phyloP scores from a whole-genome alignment of 257 asterid species.

The Gardenia jasminoides region DNA sequence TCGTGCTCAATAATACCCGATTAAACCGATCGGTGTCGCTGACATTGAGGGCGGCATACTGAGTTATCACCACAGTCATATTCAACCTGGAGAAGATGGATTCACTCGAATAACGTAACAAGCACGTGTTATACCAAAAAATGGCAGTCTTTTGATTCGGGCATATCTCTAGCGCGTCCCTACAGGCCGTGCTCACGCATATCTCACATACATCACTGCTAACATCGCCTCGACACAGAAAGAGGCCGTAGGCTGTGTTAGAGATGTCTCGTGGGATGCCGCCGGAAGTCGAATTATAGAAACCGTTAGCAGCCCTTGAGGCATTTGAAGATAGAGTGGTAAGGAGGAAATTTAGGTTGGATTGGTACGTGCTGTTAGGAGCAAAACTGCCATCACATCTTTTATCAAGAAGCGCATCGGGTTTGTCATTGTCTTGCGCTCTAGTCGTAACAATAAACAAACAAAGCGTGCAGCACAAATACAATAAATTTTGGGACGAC shows the following conservation, averaged over 20 bases:
- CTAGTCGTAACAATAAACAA: no score
- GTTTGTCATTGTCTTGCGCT: no score
- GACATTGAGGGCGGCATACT: not conserved
- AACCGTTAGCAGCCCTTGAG: conserved; percentile 4
- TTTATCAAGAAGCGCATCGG: no score
- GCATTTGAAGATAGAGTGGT: conserved; percentile 17
- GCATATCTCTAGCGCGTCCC: conserved; percentile 6
- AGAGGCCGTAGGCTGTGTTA: conserved; percentile 7
- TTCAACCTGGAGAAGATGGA: not conserved
- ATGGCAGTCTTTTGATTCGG: not conserved
- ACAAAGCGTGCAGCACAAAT: no score
- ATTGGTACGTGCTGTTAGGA: no score
- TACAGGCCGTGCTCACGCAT: conserved; percentile 3
- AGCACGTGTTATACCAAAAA: conserved; percentile 13
- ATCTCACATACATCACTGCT: not conserved
- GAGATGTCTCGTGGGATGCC: not conserved
- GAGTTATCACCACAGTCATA: no score
- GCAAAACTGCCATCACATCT: no score
- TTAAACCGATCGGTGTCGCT: not conserved
- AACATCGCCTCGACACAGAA: conserved; percentile 32
- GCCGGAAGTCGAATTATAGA: conserved; percentile 16
- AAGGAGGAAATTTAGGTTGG: conserved; percentile 21
- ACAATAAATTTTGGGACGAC: no score
- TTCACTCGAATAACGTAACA: conserved; percentile 18
- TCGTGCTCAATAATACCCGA: not conserved